Percentiles rank a stretch among this genome's conserved stretches.
Conservation (phyloP, 495 filamentous ascomycete genomes). For the Penicillium egyptiacum region DNA sequence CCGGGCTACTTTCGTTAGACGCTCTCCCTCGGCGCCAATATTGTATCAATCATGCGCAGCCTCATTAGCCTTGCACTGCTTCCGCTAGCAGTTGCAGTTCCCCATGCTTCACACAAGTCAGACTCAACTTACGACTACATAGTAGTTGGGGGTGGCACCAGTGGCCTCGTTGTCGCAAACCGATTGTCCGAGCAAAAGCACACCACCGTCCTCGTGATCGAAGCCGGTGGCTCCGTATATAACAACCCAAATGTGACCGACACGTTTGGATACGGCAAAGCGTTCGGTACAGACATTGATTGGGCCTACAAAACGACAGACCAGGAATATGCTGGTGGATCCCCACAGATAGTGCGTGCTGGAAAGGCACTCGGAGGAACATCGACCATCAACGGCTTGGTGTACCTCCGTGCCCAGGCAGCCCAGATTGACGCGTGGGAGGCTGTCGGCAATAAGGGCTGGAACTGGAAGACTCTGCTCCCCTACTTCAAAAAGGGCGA, state of each 20-base stretch:
- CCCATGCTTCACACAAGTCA: constrained; percentile 1
- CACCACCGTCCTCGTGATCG: constrained; percentile 51
- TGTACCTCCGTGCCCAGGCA: constrained; percentile 24
- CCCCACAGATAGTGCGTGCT: constrained; percentile 37
- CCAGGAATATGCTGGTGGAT: constrained; percentile 42
- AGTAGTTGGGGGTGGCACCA: constrained; percentile 54
- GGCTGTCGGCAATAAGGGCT: constrained; percentile 29
- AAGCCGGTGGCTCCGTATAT: constrained; percentile 53
- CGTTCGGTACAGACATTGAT: constrained; percentile 49
- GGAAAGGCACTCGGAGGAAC: constrained; percentile 56
- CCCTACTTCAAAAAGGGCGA: constrained; percentile 34
- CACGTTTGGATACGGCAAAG: constrained; percentile 37
- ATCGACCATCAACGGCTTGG: constrained; percentile 52
- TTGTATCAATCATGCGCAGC: constrained; percentile 17
- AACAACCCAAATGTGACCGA: constrained; percentile 52
- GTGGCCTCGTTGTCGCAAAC: constrained; percentile 54
- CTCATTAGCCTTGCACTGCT: constrained; percentile 18
- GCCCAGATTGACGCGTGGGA: constrained; percentile 33
- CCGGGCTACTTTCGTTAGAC: not conserved
- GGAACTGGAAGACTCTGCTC: constrained; percentile 35
- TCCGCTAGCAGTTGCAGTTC: constrained; percentile 17
- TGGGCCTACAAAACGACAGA: constrained; percentile 51
- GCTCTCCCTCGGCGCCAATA: not conserved
- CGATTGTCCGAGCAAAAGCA: constrained; percentile 50
- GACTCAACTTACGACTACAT: constrained; percentile 44